Evolutionary conservation across 169 alveolate genomes (phyloP), one percentile per base, ranked within the genome.

Genomic region (Eimeria acervulina): DNA sequence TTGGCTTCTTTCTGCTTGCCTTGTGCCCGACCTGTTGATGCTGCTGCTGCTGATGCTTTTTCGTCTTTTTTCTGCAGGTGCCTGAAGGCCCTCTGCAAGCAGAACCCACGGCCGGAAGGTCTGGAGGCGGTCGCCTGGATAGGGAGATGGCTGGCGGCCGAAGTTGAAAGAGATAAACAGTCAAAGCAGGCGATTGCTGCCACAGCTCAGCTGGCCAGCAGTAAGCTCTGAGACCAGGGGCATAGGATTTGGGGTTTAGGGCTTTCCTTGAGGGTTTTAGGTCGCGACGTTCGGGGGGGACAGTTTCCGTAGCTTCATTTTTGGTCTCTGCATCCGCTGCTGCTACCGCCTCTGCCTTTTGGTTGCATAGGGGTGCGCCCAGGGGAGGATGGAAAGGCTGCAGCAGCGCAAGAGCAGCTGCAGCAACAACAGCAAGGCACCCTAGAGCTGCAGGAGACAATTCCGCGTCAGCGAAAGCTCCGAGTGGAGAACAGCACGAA

Each of bases 351-450:
- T 1, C 21, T 47, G 87, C 26, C 31, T 55, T 36, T 26, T 13
- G 28, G 44, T 28, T 83, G 55, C 80, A 38, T 21, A 84, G 92
- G 92, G 31, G 92, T 84, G 7, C 92, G 92, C 38, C 92, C 92
- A 55, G 92, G 92, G 40, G 92, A 51, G 44, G 92, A 36, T 17
- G 92, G 92, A 15, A 36, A 31, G 70, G 52, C 51, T 8, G 52
- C 55, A 52, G 51, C 78, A 40, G 38, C 74, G 13, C 12, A 13
- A 33, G 61, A 84, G 8, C 61, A 52, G 92, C 78, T 26, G 61
- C 92, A 84, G 42, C 92, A 31, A 59, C 92, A 84, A 38, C 61
- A 33, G 61, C 55, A 55, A 5, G 23, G 47, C 44, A 81, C 38
- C 38, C 80, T 33, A 36, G 55, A 52, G 80, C 47, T 33, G 78